Evolutionary conservation across 2,329 filamentous ascomycete genomes (phyloP), one percentile per base, ranked within the genome.

Genomic region (Penicillium sp.): DNA sequence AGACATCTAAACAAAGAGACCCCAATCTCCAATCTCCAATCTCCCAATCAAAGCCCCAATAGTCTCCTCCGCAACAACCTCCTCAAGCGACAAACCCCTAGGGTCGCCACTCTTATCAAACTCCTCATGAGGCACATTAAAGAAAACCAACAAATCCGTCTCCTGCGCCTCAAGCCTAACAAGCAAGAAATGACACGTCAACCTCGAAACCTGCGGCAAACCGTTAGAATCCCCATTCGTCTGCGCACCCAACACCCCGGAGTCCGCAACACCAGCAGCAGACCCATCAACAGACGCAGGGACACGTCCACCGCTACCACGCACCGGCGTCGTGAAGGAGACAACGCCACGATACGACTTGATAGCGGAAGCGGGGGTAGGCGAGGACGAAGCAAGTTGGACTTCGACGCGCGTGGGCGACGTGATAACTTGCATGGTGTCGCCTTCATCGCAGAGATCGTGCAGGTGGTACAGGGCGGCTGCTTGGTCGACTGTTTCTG

Each of bases 51-150:
- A 86, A 50, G 65, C 70, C 27, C 54, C 62, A 48, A 79, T 59
- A 25, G 71, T 56, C 40, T 69, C 71, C 48, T 66, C 64, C 10
- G 71, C 77, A 48, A 72, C 43, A 67, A 77, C 85, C 70, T 89
- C 86, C 71, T 90, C 88, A 38, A 88, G 83, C 6, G 83, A 84
- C 66, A 88, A 82, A 51, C 87, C 88, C 67, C 90, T 87, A 62
- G 90, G 77, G 73, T 85, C 82, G 4, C 87, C 89, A 69, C 84
- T 82, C 71, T 84, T 86, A 17, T 86, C 86, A 56, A 93, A 85
- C 33, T 91, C 87, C 9, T 88, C 87, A 73, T 94, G 89, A 29
- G 93, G 93, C 48, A 96, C 89, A 75, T 96, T 97, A 70, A 96
- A 85, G 41, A 90, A 90, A 61, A 96, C 86, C 47, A 96, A 79